Conservation (phyloP, 75 land plant species). For the Isoetes taiwanensis region DNA sequence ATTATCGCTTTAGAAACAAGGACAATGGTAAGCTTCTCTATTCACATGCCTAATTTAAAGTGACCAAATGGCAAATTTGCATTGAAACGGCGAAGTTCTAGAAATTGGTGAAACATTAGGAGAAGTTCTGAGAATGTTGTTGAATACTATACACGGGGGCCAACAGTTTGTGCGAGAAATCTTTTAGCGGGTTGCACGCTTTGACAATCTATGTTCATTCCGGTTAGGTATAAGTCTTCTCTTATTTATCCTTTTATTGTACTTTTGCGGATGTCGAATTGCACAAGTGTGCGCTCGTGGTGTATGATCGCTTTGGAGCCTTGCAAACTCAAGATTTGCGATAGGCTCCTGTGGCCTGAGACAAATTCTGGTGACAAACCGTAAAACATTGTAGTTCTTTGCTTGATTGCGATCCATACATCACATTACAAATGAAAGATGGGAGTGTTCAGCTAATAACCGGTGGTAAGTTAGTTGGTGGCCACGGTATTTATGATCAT, state of each 20-base stretch:
- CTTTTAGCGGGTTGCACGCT: slow-evolving; percentile 83
- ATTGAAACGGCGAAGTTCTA: too few relatives aligned
- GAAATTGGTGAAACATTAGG: slow-evolving; percentile 83
- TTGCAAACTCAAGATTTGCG: slow-evolving; percentile 69
- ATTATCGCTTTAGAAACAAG: slow-evolving; percentile 78
- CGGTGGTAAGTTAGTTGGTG: slow-evolving; percentile 83
- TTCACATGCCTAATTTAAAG: background rate
- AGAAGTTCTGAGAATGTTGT: slow-evolving; percentile 89
- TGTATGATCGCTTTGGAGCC: slow-evolving; percentile 71
- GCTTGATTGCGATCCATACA: slow-evolving; percentile 94
- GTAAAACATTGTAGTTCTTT: slow-evolving; percentile 30
- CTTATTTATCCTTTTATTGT: background rate
- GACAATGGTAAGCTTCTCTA: slow-evolving; percentile 55
- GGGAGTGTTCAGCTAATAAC: slow-evolving; percentile 80
- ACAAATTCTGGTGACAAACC: slow-evolving; percentile 24
- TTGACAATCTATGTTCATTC: too few relatives aligned
- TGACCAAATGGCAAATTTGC: too few relatives aligned
- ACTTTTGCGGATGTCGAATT: slow-evolving; percentile 52
- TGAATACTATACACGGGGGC: slow-evolving; percentile 84
- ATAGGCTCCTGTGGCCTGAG: slow-evolving; percentile 18
- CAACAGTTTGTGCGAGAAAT: slow-evolving; percentile 82
- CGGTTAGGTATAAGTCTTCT: too few relatives aligned
- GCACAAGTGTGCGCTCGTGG: slow-evolving; percentile 77
- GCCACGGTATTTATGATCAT: too few relatives aligned
- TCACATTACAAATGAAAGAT: slow-evolving; percentile 74